phyloP scores from a whole-genome alignment of 139 green algal species.

The Nannochloris sp. region DNA sequence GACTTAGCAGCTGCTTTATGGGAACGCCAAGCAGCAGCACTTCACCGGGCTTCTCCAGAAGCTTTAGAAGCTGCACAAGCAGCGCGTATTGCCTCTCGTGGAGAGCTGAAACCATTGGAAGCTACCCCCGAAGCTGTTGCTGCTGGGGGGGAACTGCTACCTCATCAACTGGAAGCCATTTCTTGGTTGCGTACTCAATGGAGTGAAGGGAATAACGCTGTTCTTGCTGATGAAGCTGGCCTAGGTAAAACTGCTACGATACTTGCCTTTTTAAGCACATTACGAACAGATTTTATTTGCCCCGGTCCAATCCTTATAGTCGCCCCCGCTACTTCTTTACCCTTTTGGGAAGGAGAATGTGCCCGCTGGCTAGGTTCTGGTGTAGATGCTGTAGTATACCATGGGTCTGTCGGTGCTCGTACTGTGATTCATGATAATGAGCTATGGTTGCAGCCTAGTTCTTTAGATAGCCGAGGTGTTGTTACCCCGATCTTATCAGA shows the following conservation, averaged over 20 bases:
- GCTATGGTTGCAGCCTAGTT: constrained; percentile 65
- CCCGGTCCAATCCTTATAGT: constrained; percentile 55
- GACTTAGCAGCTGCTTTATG: constrained; percentile 59
- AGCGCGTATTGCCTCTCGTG: constrained; percentile 3
- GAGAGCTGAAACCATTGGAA: neutral
- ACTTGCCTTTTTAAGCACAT: constrained; percentile 43
- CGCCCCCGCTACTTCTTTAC: constrained; percentile 37
- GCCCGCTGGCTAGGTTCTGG: constrained; percentile 23
- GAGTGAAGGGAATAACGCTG: constrained; percentile 26
- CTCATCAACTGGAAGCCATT: constrained; percentile 64
- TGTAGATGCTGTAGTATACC: constrained; percentile 51
- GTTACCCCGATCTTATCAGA: neutral
- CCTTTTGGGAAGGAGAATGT: constrained; percentile 58
- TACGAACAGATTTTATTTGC: constrained; percentile 46
- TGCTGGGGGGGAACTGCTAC: constrained; percentile 34
- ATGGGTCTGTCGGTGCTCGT: constrained; percentile 40
- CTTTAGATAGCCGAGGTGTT: constrained; percentile 40
- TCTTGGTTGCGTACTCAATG: constrained; percentile 63
- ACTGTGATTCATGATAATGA: constrained; percentile 60
- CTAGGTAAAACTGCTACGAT: constrained; percentile 68
- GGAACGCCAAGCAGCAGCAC: constrained; percentile 47
- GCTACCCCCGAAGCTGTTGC: constrained; percentile 10
- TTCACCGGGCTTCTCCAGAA: constrained; percentile 25
- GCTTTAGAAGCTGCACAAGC: constrained; percentile 20
- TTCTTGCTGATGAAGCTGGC: constrained; percentile 68